These are phyloP conservation scores for Fonsecaea monophora DNA, from an alignment of 2,329 filamentous ascomycete species.

Conservation along the genomic window DNA sequence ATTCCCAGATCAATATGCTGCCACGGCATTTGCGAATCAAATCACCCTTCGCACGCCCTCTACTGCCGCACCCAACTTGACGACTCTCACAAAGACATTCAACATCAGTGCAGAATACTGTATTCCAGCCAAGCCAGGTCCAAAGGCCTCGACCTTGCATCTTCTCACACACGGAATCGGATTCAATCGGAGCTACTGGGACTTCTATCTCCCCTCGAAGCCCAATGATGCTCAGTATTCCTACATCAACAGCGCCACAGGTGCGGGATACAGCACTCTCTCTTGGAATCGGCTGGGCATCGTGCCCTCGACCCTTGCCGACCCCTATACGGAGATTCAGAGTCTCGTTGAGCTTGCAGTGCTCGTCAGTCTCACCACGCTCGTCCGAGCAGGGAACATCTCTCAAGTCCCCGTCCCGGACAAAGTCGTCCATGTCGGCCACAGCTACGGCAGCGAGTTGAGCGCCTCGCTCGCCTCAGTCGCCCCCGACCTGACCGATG, in stretches of 20 bases:
- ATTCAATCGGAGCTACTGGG: slow-evolving; percentile 37
- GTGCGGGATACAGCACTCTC: slow-evolving; percentile 49
- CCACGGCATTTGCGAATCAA: slow-evolving; percentile 49
- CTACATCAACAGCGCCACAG: slow-evolving; percentile 30
- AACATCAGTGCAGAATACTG: slow-evolving; percentile 63
- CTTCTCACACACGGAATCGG: slow-evolving; percentile 34
- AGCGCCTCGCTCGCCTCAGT: slow-evolving; percentile 44
- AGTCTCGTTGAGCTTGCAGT: slow-evolving; percentile 49
- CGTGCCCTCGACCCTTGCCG: slow-evolving; percentile 47
- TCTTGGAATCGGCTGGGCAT: slow-evolving; percentile 51
- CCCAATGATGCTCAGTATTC: slow-evolving; percentile 33
- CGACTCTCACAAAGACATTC: slow-evolving; percentile 87
- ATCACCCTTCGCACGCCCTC: slow-evolving; percentile 91
- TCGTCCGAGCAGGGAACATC: slow-evolving; percentile 36
- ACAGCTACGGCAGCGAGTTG: slow-evolving; percentile 48
- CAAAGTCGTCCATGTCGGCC: slow-evolving; percentile 49
- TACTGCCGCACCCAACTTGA: slow-evolving; percentile 63
- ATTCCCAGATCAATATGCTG: slow-evolving; percentile 27
- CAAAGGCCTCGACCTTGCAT: slow-evolving; percentile 31
- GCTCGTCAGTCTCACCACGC: slow-evolving; percentile 47
- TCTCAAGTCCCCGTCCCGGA: slow-evolving; percentile 40
- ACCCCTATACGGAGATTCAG: slow-evolving; percentile 52
- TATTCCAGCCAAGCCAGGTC: slow-evolving; percentile 22
- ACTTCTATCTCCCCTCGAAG: slow-evolving; percentile 32
- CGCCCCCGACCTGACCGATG: slow-evolving; percentile 47